Conservation (phyloP, 345 rosid species). For the Salix viminalis region DNA sequence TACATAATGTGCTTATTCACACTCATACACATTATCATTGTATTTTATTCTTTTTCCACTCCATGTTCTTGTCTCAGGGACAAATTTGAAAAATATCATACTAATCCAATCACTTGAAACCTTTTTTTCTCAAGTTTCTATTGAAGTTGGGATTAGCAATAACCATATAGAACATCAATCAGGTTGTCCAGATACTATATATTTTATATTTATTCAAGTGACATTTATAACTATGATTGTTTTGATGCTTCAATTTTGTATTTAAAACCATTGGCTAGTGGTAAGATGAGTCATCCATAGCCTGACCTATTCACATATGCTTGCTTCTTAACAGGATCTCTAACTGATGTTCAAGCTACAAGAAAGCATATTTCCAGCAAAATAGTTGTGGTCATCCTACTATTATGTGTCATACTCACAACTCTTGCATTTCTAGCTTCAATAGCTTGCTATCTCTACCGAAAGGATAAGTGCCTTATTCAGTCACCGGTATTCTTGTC, state of each 20-base stretch:
- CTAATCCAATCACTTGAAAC: neutral
- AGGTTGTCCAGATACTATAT: neutral
- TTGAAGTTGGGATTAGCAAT: neutral
- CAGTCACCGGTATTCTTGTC: slow-evolving; percentile 48
- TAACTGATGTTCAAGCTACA: slow-evolving; percentile 28
- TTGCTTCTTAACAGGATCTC: slow-evolving; percentile 47
- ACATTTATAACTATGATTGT: neutral
- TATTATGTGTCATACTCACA: slow-evolving; percentile 57
- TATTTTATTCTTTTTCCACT: neutral
- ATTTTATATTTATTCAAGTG: neutral
- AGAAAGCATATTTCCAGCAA: slow-evolving; percentile 49
- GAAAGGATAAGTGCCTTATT: slow-evolving; percentile 43
- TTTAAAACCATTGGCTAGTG: neutral
- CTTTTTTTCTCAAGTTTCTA: neutral
- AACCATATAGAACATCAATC: neutral
- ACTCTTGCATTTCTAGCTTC: slow-evolving; percentile 69
- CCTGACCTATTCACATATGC: slow-evolving; percentile 14
- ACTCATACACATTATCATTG: neutral
- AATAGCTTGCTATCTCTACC: slow-evolving; percentile 46
- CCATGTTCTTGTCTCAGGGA: neutral
- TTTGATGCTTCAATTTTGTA: neutral
- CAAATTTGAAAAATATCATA: neutral
- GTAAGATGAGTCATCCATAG: slow-evolving; percentile 5
- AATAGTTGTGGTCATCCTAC: slow-evolving; percentile 48
- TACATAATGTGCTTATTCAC: neutral